A percentile compares a stretch with the other conserved stretches of the same genome.
Conservation (phyloP, 805 yeast genomes). For the Zygosaccharomyces pseudorouxii region DNA sequence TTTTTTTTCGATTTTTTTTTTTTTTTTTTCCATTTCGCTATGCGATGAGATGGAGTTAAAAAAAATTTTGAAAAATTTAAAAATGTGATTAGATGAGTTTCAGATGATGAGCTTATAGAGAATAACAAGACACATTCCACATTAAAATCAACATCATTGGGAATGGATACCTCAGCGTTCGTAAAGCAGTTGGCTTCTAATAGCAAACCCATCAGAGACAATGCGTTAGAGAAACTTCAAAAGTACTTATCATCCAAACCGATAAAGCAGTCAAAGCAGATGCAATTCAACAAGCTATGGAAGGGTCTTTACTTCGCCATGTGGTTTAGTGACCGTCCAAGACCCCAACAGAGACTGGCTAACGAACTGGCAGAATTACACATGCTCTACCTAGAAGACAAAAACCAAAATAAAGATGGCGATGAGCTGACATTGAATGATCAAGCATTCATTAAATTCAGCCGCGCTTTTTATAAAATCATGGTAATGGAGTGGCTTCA, state of each 20-base stretch:
- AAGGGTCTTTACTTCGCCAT: slow-evolving; percentile 90
- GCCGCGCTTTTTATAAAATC: slow-evolving; percentile 75
- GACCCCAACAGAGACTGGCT: slow-evolving; percentile 85
- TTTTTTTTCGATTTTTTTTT: slow-evolving; percentile 2
- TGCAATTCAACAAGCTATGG: slow-evolving; percentile 83
- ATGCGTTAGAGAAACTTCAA: slow-evolving; percentile 62
- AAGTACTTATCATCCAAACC: slow-evolving; percentile 48
- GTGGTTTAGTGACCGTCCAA: slow-evolving; percentile 96
- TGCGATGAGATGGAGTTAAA: slow-evolving; percentile 7
- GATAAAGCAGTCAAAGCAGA: slow-evolving; percentile 38
- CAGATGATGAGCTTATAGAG: slow-evolving; percentile 3
- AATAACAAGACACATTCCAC: background rate
- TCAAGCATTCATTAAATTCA: slow-evolving; percentile 45
- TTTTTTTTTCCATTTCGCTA: background rate
- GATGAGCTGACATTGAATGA: slow-evolving; percentile 23
- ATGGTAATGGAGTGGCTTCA: slow-evolving; percentile 76
- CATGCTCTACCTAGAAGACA: slow-evolving; percentile 24
- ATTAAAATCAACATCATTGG: background rate
- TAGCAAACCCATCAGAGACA: slow-evolving; percentile 63
- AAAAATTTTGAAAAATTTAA: slow-evolving; percentile 6
- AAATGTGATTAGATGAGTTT: background rate
- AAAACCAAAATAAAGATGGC: slow-evolving; percentile 24
- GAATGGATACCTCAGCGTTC: slow-evolving; percentile 45
- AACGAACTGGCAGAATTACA: slow-evolving; percentile 55
- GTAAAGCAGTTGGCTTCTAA: slow-evolving; percentile 83